phyloP scores from a whole-genome alignment of 495 filamentous ascomycete genomes.

The Tuber magnatum region DNA sequence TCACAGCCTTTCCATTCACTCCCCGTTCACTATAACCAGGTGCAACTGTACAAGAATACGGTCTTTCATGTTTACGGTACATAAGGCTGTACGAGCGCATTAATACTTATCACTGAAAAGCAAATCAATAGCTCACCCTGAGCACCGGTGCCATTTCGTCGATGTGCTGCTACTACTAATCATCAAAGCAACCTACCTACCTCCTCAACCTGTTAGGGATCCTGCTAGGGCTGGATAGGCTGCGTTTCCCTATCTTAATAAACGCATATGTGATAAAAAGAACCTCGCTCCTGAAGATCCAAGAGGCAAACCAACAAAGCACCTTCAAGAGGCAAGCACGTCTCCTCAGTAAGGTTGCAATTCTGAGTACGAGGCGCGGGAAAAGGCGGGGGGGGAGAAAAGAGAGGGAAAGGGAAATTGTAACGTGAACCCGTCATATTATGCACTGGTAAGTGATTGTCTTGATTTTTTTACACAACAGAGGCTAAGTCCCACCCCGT shows the following conservation, averaged over 20 bases:
- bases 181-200: background rate
- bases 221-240: background rate
- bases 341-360: background rate
- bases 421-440: background rate
- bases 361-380: background rate
- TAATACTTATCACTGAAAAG: background rate
- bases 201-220: background rate
- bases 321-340: background rate
- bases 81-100: background rate
- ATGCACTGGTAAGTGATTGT: background rate
- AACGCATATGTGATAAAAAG: background rate
- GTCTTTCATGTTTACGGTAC: too few relatives aligned
- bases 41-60: too few relatives aligned
- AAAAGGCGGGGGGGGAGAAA: background rate
- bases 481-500: background rate
- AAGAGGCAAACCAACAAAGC: background rate
- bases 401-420: background rate
- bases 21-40: too few relatives aligned
- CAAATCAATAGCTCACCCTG: background rate
- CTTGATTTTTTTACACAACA: background rate
- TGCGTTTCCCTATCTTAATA: background rate
- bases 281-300: background rate
- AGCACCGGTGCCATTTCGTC: background rate
- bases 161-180: background rate
- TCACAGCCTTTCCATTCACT: too few relatives aligned